These are phyloP conservation scores for Trichoderma citrinoviride DNA, from an alignment of 2,329 filamentous ascomycete species.

Conservation along the genomic window DNA sequence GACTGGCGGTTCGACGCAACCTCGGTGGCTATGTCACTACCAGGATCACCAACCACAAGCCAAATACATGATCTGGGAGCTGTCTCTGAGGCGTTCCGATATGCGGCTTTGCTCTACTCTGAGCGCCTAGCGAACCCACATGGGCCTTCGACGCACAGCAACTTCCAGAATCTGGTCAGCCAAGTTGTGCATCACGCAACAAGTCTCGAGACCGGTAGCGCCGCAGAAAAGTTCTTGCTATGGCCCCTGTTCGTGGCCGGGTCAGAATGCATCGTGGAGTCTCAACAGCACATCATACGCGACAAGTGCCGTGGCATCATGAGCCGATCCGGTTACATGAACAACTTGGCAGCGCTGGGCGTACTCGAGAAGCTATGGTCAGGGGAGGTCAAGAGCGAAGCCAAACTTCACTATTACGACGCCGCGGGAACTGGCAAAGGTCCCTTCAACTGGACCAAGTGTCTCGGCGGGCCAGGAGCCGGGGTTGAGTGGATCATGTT, in stretches of 20 bases:
- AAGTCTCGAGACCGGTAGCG: constrained; percentile 68
- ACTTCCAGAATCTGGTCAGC: constrained; percentile 79
- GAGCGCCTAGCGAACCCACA: constrained; percentile 80
- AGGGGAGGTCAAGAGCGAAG: constrained; percentile 46
- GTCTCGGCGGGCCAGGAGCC: constrained; percentile 53
- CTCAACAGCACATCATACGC: constrained; percentile 75
- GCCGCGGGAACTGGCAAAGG: constrained; percentile 40
- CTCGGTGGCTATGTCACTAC: constrained; percentile 50
- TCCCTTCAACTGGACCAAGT: constrained; percentile 58
- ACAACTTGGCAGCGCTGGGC: constrained; percentile 83
- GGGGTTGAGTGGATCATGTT: constrained; percentile 69
- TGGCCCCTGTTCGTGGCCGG: constrained; percentile 93
- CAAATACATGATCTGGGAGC: constrained; percentile 74
- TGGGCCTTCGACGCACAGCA: constrained; percentile 68
- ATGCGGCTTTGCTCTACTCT: constrained; percentile 83
- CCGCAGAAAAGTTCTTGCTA: constrained; percentile 81
- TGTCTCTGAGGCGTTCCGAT: constrained; percentile 86
- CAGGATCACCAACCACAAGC: constrained; percentile 49
- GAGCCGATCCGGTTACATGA: constrained; percentile 86
- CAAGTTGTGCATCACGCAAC: constrained; percentile 82
- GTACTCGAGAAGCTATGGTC: constrained; percentile 83
- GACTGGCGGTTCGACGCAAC: constrained; percentile 72
- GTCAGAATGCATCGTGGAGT: constrained; percentile 80
- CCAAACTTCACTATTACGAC: constrained; percentile 31
- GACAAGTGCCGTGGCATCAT: constrained; percentile 82